Evolutionary conservation across 202 grass and related monocot genomes (phyloP).

Genomic region (Carex arenaria): DNA sequence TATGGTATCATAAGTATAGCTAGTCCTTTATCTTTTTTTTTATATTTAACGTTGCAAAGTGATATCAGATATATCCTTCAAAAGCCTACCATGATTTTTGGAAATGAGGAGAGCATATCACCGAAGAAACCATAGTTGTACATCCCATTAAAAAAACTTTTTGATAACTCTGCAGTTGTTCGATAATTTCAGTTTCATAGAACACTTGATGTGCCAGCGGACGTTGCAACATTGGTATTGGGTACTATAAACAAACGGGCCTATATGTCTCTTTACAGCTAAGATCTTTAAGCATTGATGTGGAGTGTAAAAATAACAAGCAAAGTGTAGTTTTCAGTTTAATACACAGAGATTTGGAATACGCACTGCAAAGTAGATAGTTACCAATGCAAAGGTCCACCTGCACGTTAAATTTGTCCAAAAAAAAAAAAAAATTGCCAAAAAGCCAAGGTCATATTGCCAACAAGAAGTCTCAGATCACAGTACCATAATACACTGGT

Average conservation of each 20-base stretch:
- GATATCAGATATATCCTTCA: background rate
- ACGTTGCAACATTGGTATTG: background rate
- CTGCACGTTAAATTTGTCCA: constrained; percentile 39
- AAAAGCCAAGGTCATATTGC: background rate
- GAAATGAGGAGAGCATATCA: background rate
- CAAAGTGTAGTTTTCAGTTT: background rate
- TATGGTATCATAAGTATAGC: background rate
- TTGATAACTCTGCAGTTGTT: background rate
- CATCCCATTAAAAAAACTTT: background rate
- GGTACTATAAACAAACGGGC: background rate
- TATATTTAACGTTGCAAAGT: background rate
- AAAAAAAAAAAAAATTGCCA: constrained; percentile 1
- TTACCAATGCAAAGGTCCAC: constrained; percentile 85
- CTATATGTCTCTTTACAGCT: background rate
- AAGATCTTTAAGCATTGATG: background rate
- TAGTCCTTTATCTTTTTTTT: background rate
- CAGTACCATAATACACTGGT: background rate
- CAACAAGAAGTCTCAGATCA: background rate
- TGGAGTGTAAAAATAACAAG: background rate
- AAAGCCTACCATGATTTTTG: background rate
- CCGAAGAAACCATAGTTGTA: background rate
- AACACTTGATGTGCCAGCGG: background rate
- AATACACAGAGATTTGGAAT: background rate
- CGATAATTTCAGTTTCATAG: background rate
- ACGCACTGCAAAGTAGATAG: constrained; percentile 70